phyloP scores from a whole-genome alignment of 2,329 filamentous ascomycete species.

The Lachnellula arida region DNA sequence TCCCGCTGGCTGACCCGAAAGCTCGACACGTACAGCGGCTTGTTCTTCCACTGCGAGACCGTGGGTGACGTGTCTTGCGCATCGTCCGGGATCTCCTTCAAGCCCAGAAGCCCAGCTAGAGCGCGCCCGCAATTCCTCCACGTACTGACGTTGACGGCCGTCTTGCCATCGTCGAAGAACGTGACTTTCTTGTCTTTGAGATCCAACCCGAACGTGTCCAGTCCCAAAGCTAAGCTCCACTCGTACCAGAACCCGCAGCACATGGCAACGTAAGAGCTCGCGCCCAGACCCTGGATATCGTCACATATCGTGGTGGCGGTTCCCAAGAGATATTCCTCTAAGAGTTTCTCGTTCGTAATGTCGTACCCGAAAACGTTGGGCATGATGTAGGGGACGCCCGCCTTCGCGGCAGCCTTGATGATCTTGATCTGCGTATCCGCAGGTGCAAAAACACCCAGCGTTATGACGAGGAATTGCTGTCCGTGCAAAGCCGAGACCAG shows the following conservation, averaged over 20 bases:
- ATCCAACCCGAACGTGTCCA: slow-evolving; percentile 44
- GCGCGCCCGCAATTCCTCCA: slow-evolving; percentile 49
- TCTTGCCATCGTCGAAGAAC: slow-evolving; percentile 49
- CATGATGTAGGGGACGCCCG: slow-evolving; percentile 50
- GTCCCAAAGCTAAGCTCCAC: slow-evolving; percentile 38
- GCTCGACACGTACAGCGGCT: slow-evolving; percentile 38
- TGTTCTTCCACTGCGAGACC: slow-evolving; percentile 36
- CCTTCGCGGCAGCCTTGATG: slow-evolving; percentile 49
- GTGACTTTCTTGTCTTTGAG: slow-evolving; percentile 39
- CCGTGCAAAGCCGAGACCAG: slow-evolving; percentile 46
- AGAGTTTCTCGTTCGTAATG: slow-evolving; percentile 13
- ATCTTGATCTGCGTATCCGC: slow-evolving; percentile 44
- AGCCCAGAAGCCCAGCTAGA: slow-evolving; percentile 44
- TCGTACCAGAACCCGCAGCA: slow-evolving; percentile 51
- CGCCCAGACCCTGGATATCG: slow-evolving; percentile 37
- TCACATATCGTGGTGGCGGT: slow-evolving; percentile 18
- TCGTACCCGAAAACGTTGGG: slow-evolving; percentile 45
- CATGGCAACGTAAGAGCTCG: slow-evolving; percentile 35
- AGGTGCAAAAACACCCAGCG: slow-evolving; percentile 41
- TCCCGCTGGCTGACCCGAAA: slow-evolving; percentile 46
- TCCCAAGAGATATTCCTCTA: slow-evolving; percentile 24
- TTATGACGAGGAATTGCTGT: slow-evolving; percentile 54
- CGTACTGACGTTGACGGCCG: slow-evolving; percentile 41
- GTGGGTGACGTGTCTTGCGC: slow-evolving; percentile 32
- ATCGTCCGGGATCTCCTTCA: slow-evolving; percentile 33